phyloP scores from a whole-genome alignment of 495 filamentous ascomycete genomes.

The Melanomma pulvis-pyrius region DNA sequence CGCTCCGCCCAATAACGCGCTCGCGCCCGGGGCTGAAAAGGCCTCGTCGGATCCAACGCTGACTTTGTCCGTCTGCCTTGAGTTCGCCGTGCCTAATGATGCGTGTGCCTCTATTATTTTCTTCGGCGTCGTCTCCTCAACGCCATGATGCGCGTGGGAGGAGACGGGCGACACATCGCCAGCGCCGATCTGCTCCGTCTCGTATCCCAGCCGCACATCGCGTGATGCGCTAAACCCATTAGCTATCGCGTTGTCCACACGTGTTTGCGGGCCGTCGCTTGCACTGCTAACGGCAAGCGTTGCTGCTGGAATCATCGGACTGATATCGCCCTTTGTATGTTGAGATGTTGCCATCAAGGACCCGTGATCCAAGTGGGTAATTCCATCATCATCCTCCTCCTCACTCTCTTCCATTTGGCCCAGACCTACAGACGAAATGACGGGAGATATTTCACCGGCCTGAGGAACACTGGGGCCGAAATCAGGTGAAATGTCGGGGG shows the following conservation, averaged over 20 bases:
- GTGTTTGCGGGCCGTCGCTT: constrained; percentile 2
- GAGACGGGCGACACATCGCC: constrained; percentile 36
- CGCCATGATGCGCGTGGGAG: neutral
- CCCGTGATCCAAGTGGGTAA: neutral
- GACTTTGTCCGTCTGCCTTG: constrained; percentile 7
- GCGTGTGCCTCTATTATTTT: neutral
- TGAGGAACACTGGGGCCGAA: neutral
- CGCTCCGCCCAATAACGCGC: neutral
- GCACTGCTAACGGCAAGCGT: neutral
- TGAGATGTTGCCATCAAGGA: neutral
- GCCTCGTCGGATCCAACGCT: neutral
- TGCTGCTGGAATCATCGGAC: constrained; percentile 16
- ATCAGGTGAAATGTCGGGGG: constrained; percentile 17
- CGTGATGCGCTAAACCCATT: neutral
- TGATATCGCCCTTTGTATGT: constrained; percentile 12
- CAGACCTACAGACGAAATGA: constrained; percentile 17
- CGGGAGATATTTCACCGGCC: constrained; percentile 29
- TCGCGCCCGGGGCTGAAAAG: neutral
- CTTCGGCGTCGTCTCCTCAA: constrained; percentile 23
- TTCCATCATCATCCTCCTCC: constrained; percentile 18
- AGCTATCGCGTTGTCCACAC: neutral
- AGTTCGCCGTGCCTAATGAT: neutral
- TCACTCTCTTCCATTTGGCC: constrained; percentile 2
- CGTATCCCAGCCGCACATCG: constrained; percentile 17
- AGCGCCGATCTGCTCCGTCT: constrained; percentile 23